Conservation (phyloP, 129 eudicot genomes). For the Centrapalus pauciflorus region DNA sequence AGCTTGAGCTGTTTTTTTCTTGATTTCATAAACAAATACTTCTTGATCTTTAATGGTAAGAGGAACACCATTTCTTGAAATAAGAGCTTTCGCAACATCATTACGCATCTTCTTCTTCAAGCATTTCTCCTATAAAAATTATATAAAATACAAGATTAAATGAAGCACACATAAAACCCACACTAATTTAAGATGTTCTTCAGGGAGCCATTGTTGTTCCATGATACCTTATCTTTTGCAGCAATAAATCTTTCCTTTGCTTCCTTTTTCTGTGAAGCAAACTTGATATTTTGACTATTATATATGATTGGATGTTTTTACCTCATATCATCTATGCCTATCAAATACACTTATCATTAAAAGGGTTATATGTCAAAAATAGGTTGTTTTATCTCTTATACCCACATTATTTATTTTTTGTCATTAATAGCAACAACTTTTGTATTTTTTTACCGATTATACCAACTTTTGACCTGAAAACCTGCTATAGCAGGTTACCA, state of each 20-base stretch:
- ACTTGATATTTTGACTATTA: slow-evolving; percentile 33
- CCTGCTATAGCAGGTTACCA: no score
- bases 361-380: no score
- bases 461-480: no score
- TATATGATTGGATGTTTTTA: no score
- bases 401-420: no score
- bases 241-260: slow-evolving; percentile 38
- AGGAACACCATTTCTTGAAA: slow-evolving; percentile 39
- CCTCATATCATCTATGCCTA: slow-evolving; percentile 58
- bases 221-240: slow-evolving; percentile 50
- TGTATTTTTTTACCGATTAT: no score
- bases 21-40: slow-evolving; percentile 33
- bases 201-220: neutral
- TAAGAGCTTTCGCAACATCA: slow-evolving; percentile 41
- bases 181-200: neutral
- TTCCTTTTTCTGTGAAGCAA: slow-evolving; percentile 47
- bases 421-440: no score
- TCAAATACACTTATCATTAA: neutral
- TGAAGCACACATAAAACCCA: no score
- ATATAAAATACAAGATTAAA: no score
- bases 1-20: slow-evolving; percentile 36
- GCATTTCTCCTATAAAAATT: slow-evolving; percentile 35
- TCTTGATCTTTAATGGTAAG: slow-evolving; percentile 50
- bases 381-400: no score
- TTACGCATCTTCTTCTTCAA: slow-evolving; percentile 36